Evolutionary conservation across 1,284 basidiomycete species (phyloP).

Genomic region (Trichosporon faecale): DNA sequence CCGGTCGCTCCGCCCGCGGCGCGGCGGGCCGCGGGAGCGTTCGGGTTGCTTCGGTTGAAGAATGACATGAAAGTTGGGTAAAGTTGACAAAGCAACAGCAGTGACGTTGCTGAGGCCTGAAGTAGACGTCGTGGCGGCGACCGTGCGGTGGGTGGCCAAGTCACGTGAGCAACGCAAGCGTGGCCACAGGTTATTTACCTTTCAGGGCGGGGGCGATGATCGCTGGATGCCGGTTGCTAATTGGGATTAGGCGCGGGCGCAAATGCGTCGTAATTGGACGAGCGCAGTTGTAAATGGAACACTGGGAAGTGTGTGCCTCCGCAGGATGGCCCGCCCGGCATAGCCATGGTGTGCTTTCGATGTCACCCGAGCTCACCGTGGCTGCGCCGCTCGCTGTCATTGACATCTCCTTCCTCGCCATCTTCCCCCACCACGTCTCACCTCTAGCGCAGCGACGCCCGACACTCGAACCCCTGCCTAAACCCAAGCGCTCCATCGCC

Average conservation of each 20-base stretch:
- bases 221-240: not conserved
- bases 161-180: not conserved
- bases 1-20: slow-evolving; percentile 21
- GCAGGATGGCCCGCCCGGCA: not conserved
- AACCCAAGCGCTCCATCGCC: not conserved
- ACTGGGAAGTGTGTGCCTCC: not conserved
- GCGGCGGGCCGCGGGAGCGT: slow-evolving; percentile 39
- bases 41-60: slow-evolving; percentile 49
- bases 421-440: not conserved
- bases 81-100: slow-evolving; percentile 36
- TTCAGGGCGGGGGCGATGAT: not conserved
- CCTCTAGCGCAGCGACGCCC: not conserved
- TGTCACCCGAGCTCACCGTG: slow-evolving; percentile 6
- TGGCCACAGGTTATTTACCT: not conserved
- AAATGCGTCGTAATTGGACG: not conserved
- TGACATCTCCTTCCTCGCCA: not conserved
- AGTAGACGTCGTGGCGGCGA: not conserved
- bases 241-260: not conserved
- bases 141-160: not conserved
- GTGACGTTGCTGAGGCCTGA: not conserved
- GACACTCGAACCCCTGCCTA: not conserved
- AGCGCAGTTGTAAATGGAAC: not conserved
- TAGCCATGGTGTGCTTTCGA: not conserved
- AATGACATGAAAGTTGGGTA: slow-evolving; percentile 48
- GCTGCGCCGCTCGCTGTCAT: not conserved